These are phyloP conservation scores for Leishmania aethiopica DNA, from an alignment of 208 protist species.

Conservation along the genomic window DNA sequence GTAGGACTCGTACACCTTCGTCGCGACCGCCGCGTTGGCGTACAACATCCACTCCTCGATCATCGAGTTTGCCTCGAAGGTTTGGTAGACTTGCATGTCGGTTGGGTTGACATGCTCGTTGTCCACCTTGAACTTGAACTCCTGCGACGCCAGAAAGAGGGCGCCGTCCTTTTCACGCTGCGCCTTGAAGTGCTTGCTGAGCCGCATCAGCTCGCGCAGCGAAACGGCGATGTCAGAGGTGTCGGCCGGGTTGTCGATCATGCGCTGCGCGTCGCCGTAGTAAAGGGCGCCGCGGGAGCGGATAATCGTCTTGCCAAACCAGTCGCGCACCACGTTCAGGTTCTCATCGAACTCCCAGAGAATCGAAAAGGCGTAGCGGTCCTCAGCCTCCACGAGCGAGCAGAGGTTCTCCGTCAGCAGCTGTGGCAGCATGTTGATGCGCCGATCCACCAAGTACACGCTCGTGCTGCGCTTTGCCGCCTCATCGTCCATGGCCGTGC, in stretches of 20 bases:
- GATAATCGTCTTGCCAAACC: constrained; percentile 95
- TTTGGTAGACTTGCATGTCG: constrained; percentile 91
- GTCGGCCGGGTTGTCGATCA: constrained; percentile 88
- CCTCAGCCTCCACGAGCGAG: constrained; percentile 90
- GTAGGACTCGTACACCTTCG: constrained; percentile 76
- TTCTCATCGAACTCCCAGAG: constrained; percentile 94
- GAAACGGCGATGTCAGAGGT: constrained; percentile 67
- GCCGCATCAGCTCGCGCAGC: constrained; percentile 75
- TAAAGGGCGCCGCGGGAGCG: constrained; percentile 89
- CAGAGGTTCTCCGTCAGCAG: constrained; percentile 96
- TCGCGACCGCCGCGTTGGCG: constrained; percentile 93
- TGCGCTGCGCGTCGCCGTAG: constrained; percentile 95
- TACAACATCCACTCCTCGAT: constrained; percentile 98
- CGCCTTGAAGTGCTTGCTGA: constrained; percentile 87
- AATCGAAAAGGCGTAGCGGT: constrained; percentile 94
- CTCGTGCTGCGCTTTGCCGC: constrained; percentile 94
- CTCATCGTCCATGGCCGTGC: constrained; percentile 94
- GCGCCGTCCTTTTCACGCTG: constrained; percentile 82
- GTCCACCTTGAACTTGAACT: constrained; percentile 93
- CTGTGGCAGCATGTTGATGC: constrained; percentile 98
- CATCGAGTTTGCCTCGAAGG: constrained; percentile 94
- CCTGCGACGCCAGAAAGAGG: constrained; percentile 87
- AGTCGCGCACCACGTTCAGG: constrained; percentile 84
- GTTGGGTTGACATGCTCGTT: constrained; percentile 88
- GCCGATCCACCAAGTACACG: constrained; percentile 95